Evolutionary conservation across 23 red algal genomes (phyloP).

Genomic region (Pyropia yezoensis): DNA sequence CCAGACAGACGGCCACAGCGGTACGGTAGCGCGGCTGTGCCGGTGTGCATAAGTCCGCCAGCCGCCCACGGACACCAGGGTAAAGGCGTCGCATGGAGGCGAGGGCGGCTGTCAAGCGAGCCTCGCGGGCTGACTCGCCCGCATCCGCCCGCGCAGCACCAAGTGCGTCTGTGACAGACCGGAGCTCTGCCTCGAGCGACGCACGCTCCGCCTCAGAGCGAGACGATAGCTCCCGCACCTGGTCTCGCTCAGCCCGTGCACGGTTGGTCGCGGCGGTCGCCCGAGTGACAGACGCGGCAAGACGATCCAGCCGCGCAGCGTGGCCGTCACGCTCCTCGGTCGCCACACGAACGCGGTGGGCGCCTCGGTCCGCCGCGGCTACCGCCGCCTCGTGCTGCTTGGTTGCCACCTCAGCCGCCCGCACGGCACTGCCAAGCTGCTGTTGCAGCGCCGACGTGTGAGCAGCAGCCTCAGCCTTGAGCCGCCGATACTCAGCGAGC

Average conservation of each 20-base stretch:
- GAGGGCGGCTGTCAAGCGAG: conserved; percentile 45
- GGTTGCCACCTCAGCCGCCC: conserved; percentile 4
- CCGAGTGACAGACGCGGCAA: too few relatives aligned
- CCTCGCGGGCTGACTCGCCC: conserved; percentile 42
- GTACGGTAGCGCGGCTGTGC: conserved; percentile 73
- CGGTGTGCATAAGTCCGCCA: conserved; percentile 82
- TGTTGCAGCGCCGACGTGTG: conserved; percentile 49
- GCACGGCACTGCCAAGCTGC: conserved; percentile 27
- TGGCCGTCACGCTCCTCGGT: neutral
- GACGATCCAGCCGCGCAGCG: too few relatives aligned
- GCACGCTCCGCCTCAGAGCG: conserved; percentile 17
- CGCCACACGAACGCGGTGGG: neutral
- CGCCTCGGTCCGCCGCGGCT: conserved; percentile 11
- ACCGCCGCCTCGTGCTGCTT: conserved; percentile 21
- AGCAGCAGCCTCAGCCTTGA: conserved; percentile 46
- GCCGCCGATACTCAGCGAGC: conserved; percentile 53
- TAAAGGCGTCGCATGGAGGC: conserved; percentile 73
- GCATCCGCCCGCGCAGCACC: conserved; percentile 57
- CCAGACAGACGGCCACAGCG: conserved; percentile 79
- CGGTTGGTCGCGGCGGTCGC: too few relatives aligned
- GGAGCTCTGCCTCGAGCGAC: neutral
- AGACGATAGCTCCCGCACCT: too few relatives aligned
- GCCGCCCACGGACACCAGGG: conserved; percentile 78
- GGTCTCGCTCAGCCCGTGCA: too few relatives aligned
- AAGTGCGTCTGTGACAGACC: conserved; percentile 24